These are phyloP conservation scores for Didymella arachidicola DNA, from an alignment of 2,329 filamentous ascomycete genomes.

Conservation along the genomic window DNA sequence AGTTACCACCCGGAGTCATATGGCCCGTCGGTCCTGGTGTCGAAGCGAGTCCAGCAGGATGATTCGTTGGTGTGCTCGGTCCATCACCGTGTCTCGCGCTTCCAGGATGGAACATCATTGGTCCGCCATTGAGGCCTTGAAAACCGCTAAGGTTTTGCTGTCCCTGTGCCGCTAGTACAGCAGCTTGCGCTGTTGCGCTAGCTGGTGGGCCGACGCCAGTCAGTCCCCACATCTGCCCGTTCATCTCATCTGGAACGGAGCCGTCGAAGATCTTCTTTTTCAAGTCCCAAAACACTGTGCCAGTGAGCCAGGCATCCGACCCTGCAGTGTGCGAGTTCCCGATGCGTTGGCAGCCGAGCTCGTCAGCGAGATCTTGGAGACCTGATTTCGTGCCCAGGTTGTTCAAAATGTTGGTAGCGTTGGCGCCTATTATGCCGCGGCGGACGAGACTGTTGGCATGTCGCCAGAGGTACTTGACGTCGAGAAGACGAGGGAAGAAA, in stretches of 20 bases:
- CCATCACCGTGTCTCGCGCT: slow-evolving; percentile 54
- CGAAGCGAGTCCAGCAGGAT: slow-evolving; percentile 58
- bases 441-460: slow-evolving; percentile 74
- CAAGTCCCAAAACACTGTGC: slow-evolving; percentile 94
- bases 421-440: slow-evolving; percentile 52
- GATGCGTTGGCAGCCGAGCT: slow-evolving; percentile 86
- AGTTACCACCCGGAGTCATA: slow-evolving; percentile 80
- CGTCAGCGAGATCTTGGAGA: slow-evolving; percentile 91
- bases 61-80: slow-evolving; percentile 74
- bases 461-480: slow-evolving; percentile 98
- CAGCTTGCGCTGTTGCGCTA: slow-evolving; percentile 63
- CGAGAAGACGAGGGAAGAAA: slow-evolving; percentile 92
- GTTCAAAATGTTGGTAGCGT: slow-evolving; percentile 75
- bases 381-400: slow-evolving; percentile 91
- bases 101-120: slow-evolving; percentile 52
- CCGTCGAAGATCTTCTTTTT: slow-evolving; percentile 86
- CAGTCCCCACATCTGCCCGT: slow-evolving; percentile 93
- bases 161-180: slow-evolving; percentile 54
- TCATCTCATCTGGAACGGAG: slow-evolving; percentile 77
- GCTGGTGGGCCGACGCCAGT: slow-evolving; percentile 66
- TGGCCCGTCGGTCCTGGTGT: slow-evolving; percentile 69
- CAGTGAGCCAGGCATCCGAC: slow-evolving; percentile 91
- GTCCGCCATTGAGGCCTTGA: slow-evolving; percentile 46
- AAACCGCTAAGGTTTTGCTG: slow-evolving; percentile 42
- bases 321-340: slow-evolving; percentile 91